phyloP scores from a whole-genome alignment of 768 basidiomycete genomes.

The Boletus patriciae region DNA sequence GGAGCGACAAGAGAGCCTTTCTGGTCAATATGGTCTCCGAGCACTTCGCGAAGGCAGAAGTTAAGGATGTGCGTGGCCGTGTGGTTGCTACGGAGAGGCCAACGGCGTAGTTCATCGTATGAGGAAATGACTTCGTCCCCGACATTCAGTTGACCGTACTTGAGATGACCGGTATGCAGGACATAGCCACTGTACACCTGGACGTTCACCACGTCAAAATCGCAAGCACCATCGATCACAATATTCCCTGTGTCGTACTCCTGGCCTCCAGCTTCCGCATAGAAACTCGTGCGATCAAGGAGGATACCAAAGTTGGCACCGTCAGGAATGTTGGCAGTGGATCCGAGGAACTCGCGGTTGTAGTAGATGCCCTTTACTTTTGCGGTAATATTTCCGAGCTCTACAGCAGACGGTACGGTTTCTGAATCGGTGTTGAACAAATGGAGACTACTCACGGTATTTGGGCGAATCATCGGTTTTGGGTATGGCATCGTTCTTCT shows the following conservation, averaged over 20 bases:
- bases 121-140: constrained; percentile 83
- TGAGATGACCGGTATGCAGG: constrained; percentile 85
- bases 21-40: constrained; percentile 98
- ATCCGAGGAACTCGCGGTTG: constrained; percentile 68
- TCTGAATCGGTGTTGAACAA: background rate
- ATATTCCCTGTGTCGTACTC: constrained; percentile 96
- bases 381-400: constrained; percentile 72
- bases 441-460: constrained; percentile 61
- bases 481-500: constrained; percentile 70
- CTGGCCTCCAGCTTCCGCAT: constrained; percentile 96
- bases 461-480: constrained; percentile 94
- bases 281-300: constrained; percentile 92
- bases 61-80: constrained; percentile 99
- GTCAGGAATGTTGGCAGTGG: constrained; percentile 66
- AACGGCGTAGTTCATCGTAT: constrained; percentile 94
- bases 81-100: constrained; percentile 97
- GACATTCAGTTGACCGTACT: constrained; percentile 80
- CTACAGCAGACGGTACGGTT: constrained; percentile 40
- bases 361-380: constrained; percentile 83
- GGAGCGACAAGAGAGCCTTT: constrained; percentile 97
- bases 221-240: constrained; percentile 84
- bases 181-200: constrained; percentile 96
- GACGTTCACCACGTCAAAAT: constrained; percentile 92
- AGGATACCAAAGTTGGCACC: constrained; percentile 77
- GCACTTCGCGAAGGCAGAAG: constrained; percentile 85